A percentile compares a stretch with the other conserved stretches of the same genome.
These are phyloP conservation scores for Pleurotus tuoliensis DNA, from an alignment of 768 basidiomycete genomes.

Conservation along the genomic window DNA sequence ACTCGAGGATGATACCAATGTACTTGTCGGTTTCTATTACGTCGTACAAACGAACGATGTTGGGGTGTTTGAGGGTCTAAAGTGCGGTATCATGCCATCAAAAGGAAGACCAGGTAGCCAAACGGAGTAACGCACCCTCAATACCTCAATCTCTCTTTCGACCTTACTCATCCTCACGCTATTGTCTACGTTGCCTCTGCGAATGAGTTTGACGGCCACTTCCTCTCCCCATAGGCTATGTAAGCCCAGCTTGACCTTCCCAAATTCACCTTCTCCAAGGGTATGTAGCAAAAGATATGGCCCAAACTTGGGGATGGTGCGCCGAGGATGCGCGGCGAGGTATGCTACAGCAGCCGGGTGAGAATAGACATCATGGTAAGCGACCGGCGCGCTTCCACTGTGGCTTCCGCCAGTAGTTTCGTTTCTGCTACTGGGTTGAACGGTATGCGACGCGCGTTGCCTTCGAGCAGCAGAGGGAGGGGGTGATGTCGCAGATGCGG, in stretches of 20 bases:
- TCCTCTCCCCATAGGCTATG: constrained; percentile 94
- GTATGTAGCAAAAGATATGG: constrained; percentile 95
- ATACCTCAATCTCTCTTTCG: constrained; percentile 94
- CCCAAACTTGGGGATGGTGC: constrained; percentile 91
- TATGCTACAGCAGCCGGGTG: constrained; percentile 87
- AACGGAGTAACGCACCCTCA: constrained; percentile 60
- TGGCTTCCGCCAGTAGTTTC: constrained; percentile 7
- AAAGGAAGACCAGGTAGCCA: constrained; percentile 14
- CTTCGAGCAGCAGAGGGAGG: constrained; percentile 40
- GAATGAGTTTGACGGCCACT: constrained; percentile 97
- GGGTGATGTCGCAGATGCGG: constrained; percentile 34
- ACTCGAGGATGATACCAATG: constrained; percentile 98
- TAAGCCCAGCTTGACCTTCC: constrained; percentile 97
- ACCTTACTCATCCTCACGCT: constrained; percentile 89
- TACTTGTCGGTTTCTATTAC: constrained; percentile 99
- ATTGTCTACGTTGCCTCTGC: constrained; percentile 87
- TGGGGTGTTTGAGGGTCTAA: constrained; percentile 92
- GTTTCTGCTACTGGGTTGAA: constrained; percentile 25
- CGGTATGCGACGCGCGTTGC: constrained; percentile 72
- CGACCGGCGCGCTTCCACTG: constrained; percentile 41
- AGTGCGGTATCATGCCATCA: neutral
- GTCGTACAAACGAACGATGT: constrained; percentile 97
- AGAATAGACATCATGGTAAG: constrained; percentile 71
- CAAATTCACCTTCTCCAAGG: constrained; percentile 97
- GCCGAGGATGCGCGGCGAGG: constrained; percentile 73